These are phyloP conservation scores for Ceratocystis colombiana DNA, from an alignment of 2,329 filamentous ascomycete genomes.

Conservation along the genomic window DNA sequence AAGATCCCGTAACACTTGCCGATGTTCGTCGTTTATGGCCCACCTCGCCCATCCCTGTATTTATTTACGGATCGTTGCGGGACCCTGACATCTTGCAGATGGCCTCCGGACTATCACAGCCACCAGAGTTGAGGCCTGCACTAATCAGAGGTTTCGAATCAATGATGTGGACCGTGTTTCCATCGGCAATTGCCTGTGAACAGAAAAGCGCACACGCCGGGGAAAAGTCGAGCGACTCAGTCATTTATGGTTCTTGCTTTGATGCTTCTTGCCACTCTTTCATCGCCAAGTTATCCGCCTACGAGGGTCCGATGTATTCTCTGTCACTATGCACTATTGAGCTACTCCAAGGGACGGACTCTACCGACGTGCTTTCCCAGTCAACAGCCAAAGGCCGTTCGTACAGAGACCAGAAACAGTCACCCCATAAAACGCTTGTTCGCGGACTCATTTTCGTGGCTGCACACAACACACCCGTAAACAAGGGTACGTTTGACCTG, in stretches of 20 bases:
- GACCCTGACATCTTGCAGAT: conserved; percentile 23
- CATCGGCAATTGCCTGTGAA: conserved; percentile 4
- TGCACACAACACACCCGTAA: conserved; percentile 14
- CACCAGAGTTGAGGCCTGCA: conserved; percentile 6
- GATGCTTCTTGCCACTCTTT: not conserved
- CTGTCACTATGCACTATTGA: conserved; percentile 18
- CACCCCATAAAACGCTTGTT: not conserved
- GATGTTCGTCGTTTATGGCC: not conserved
- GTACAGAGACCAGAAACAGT: not conserved
- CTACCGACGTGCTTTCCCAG: not conserved
- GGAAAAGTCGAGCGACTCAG: not conserved
- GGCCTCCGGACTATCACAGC: not conserved
- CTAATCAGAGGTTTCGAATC: conserved; percentile 16
- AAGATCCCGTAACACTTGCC: not conserved
- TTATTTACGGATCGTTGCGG: conserved; percentile 23
- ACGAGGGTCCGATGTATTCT: conserved; percentile 22
- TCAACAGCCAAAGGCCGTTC: not conserved
- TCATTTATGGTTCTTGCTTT: conserved; percentile 9
- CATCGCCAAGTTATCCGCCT: conserved; percentile 10
- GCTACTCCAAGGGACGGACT: not conserved
- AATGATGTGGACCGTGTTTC: conserved; percentile 24
- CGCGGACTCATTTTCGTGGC: conserved; percentile 19
- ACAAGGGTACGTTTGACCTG: conserved; percentile 16
- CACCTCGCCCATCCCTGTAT: conserved; percentile 17
- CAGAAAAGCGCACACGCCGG: not conserved